A percentile compares a stretch with the other conserved stretches of the same genome.
Evolutionary conservation across 352 stramenopile genomes (phyloP).

Genomic region (Phytophthora sp.): DNA sequence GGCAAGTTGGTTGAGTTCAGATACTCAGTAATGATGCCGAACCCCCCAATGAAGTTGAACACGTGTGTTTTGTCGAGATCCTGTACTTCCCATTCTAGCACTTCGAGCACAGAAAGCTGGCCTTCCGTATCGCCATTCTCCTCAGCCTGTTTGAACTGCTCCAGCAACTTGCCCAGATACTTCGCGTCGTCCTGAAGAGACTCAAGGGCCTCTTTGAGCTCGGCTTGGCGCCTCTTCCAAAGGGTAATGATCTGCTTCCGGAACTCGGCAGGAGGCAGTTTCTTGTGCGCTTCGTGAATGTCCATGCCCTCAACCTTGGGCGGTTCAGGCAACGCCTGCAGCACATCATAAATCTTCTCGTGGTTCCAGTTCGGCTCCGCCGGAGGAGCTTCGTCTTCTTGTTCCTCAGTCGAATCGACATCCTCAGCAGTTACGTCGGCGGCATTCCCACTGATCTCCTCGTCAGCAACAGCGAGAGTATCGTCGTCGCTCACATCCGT

Average conservation of each 20-base stretch:
- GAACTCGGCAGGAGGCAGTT: constrained; percentile 74
- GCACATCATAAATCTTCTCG: constrained; percentile 87
- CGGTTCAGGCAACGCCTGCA: constrained; percentile 78
- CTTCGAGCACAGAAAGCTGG: constrained; percentile 64
- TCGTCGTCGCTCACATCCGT: constrained; percentile 32
- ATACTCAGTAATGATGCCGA: constrained; percentile 70
- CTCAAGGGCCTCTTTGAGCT: constrained; percentile 79
- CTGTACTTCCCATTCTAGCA: constrained; percentile 89
- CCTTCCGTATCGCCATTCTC: constrained; percentile 48
- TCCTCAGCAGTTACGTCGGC: neutral
- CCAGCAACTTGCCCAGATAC: constrained; percentile 74
- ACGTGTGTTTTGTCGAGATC: constrained; percentile 89
- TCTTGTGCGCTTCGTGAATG: constrained; percentile 74
- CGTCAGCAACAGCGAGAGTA: constrained; percentile 22
- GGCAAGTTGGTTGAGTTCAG: constrained; percentile 74
- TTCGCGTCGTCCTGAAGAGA: constrained; percentile 85
- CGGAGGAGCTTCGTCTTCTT: constrained; percentile 40
- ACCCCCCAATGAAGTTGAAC: constrained; percentile 88
- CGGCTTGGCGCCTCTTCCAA: constrained; percentile 83
- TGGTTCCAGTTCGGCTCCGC: constrained; percentile 79
- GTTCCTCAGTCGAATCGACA: neutral
- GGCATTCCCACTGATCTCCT: constrained; percentile 19
- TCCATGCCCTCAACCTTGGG: constrained; percentile 79
- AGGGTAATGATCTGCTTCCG: constrained; percentile 74
- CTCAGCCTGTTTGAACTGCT: constrained; percentile 72